Base-by-base conservation (phyloP, 441 rosid genomes). In the Aquilaria agallochum region DNA sequence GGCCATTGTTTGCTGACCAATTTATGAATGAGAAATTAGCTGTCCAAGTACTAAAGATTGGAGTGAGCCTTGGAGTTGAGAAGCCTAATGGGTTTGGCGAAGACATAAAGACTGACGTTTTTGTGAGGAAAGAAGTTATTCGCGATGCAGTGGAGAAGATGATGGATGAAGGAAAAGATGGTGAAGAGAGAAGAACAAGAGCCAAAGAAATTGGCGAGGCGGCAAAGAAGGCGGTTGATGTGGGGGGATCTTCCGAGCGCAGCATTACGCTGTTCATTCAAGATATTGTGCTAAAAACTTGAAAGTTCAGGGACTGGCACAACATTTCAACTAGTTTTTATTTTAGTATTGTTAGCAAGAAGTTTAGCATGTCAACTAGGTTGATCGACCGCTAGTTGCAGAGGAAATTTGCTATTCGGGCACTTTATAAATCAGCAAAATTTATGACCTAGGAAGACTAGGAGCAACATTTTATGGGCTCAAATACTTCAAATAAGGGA, bases 221-320 rank as follows among this genome's bases (percentile, higher is more conserved):
- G 72, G 87, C 89, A 2, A 71, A 58, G 55, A 53, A 48, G 11
- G 85, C 83, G 2, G 58, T 73, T 15, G 74, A 71, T 44, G 77
- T 67, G 67, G 67, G 72, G 15, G 88, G 92, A 7, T 80, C 92
- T 15, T 86, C 89, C 48, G 60, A 66, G 53, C 49, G 51, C 14
- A 75, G 75, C 50, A 50, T 78, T 56, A 52, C 52, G 2, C 53
- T 15, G 27, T 65, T 84, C 11, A 77, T 82, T 47, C 68, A 76
- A 68, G 80, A 80, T 50, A 74, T 76, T 52, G 65, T 4, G 53
- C 56, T 65, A 30, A 55, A 34, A 20, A 20, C 20, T 20, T 20
- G 20, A 20, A 20, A 20, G 20, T 20, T 20, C 20, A 20, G 20
- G 20, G 20, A 20, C 20, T 20, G 20, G 20, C 20, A 20, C 20